These are phyloP conservation scores for Arctium minus DNA, from an alignment of 129 eudicot species.

Conservation along the genomic window DNA sequence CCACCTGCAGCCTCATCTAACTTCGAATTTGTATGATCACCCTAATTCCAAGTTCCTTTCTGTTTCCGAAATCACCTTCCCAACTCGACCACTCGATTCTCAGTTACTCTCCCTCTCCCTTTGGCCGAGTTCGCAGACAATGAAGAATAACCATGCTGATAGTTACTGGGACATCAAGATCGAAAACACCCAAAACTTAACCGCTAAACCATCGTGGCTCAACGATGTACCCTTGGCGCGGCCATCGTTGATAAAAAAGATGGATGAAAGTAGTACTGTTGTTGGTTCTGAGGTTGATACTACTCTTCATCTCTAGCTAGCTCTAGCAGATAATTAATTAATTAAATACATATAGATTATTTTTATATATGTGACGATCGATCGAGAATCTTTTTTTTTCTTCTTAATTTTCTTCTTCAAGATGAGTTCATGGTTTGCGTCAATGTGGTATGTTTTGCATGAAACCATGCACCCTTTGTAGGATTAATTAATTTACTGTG, in stretches of 20 bases:
- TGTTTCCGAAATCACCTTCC: conserved; percentile 33
- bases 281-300: conserved; percentile 61
- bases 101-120: conserved; percentile 42
- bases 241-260: neutral
- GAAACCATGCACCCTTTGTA: conserved; percentile 23
- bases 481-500: neutral
- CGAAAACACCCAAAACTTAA: conserved; percentile 5
- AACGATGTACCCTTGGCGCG: conserved; percentile 6
- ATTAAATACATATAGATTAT: neutral
- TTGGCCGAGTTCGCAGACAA: conserved; percentile 33
- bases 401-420: neutral
- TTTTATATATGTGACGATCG: neutral
- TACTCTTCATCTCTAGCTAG: conserved; percentile 67
- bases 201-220: conserved; percentile 23
- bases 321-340: neutral
- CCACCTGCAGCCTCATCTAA: neutral
- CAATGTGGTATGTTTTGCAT: conserved; percentile 23
- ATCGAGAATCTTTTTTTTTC: neutral
- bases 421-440: conserved; percentile 10
- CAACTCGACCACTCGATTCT: conserved; percentile 16
- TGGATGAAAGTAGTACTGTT: conserved; percentile 20
- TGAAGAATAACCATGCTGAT: neutral
- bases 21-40: neutral
- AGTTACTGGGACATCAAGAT: conserved; percentile 4
- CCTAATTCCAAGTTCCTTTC: conserved; percentile 6